A percentile compares a stretch with the other conserved stretches of the same genome.
Conservation (phyloP, 176 grass and related monocot genomes). For the Metroxylon sagu region DNA sequence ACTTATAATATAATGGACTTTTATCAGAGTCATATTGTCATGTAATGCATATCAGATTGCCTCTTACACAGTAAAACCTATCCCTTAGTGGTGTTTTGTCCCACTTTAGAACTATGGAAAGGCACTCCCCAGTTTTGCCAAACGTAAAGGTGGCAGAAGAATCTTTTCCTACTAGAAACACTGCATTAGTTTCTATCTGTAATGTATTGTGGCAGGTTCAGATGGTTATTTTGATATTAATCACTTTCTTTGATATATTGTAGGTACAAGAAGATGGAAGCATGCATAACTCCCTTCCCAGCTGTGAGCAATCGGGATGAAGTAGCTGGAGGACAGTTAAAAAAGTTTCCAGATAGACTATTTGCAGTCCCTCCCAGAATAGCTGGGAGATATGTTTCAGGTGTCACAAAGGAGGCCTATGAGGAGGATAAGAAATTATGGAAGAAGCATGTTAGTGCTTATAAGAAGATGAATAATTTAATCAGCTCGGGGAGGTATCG, state of each 20-base stretch:
- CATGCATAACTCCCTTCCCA: slow-evolving; percentile 39
- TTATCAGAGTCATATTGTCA: no score
- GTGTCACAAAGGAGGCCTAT: slow-evolving; percentile 51
- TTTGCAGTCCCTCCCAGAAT: slow-evolving; percentile 54
- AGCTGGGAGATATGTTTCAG: slow-evolving; percentile 26
- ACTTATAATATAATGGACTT: no score
- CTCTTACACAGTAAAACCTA: no score
- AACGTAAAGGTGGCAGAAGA: no score
- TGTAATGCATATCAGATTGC: no score
- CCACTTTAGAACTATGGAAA: no score
- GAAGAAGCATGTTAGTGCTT: slow-evolving; percentile 63
- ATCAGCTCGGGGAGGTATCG: slow-evolving; percentile 54
- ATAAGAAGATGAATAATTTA: slow-evolving; percentile 74
- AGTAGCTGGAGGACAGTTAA: slow-evolving; percentile 28
- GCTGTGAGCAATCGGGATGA: slow-evolving; percentile 4
- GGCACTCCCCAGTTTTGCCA: no score
- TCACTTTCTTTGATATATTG: background rate
- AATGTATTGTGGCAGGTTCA: background rate
- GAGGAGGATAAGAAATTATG: slow-evolving; percentile 60
- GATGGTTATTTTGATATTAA: background rate
- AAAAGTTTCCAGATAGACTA: slow-evolving; percentile 65
- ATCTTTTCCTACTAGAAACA: no score
- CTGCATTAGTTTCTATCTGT: no score
- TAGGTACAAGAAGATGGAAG: slow-evolving; percentile 92
- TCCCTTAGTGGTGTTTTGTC: no score